These are phyloP conservation scores for Beauveria medogensis DNA, from an alignment of 2,329 filamentous ascomycete species.

Conservation along the genomic window DNA sequence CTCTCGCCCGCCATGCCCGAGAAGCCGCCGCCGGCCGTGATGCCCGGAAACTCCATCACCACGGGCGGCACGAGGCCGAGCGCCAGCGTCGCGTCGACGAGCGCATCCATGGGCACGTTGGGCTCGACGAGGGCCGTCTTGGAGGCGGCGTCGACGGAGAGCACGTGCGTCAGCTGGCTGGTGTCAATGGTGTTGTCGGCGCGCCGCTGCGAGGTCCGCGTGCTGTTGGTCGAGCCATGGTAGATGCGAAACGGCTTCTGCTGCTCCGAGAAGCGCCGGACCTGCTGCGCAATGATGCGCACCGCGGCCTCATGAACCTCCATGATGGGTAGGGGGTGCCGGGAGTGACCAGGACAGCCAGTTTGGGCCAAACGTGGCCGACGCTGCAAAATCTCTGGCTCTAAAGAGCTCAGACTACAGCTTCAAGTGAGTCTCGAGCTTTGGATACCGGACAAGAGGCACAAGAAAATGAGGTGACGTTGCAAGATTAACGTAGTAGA, in stretches of 20 bases:
- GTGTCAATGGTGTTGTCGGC: constrained; percentile 57
- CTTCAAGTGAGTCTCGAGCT: neutral
- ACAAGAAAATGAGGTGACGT: neutral
- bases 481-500: neutral
- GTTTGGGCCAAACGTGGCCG: no score
- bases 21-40: constrained; percentile 61
- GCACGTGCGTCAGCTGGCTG: constrained; percentile 52
- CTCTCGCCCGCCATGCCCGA: constrained; percentile 61
- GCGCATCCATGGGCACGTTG: constrained; percentile 59
- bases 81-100: constrained; percentile 50
- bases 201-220: constrained; percentile 46
- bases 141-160: constrained; percentile 45
- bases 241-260: constrained; percentile 61
- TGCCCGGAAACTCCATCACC: constrained; percentile 66
- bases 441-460: neutral
- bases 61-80: constrained; percentile 54
- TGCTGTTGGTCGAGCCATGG: constrained; percentile 72
- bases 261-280: constrained; percentile 34
- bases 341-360: neutral
- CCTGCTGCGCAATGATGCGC: constrained; percentile 32
- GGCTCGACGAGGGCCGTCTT: constrained; percentile 59
- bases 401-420: neutral
- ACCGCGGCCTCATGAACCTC: constrained; percentile 39
- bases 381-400: neutral
- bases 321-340: constrained; percentile 18